Evolutionary conservation across 1,284 basidiomycete genomes (phyloP), one percentile per base, ranked within the genome.

Genomic region (Grifola frondosa): DNA sequence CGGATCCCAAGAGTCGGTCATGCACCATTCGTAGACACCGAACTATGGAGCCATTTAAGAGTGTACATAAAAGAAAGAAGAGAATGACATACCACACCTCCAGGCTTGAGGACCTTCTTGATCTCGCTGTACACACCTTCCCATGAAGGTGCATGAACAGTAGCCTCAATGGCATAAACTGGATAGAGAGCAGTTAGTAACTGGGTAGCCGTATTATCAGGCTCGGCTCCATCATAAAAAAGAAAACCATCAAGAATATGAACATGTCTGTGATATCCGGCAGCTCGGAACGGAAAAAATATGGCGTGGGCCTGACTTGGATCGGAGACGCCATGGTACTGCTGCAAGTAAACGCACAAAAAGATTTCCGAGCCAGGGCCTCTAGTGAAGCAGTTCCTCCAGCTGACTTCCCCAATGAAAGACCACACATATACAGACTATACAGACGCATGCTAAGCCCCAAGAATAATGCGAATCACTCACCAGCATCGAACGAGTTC

Each of bases 141-240:
- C 75, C 88, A 98, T 32, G 86, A 83, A 11, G 96, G 96, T 2
- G 96, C 95, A 64, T 99, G 96, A 45, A 91, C 89, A 19, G 97
- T 99, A 2, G 96, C 96, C 74, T 99, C 97, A 57, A 99, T 97
- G 37, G 96, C 96, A 62, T 97, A 98, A 23, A 94, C 91, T 85
- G 5, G 34, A 45, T 22, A 35, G 48, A 35, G n/a, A n/a, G n/a
- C n/a, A 30, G 23, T 28, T 24, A 34, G 30, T 32, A 24, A 40
- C 26, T 46, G 48, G 47, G 22, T 42, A 28, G 16, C 10, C 30
- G 7, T 5, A 1, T 10, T 28, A n/a, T 10, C n/a, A 28, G 26
- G n/a, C n/a, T n/a, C n/a, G n/a, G n/a, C n/a, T n/a, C n/a, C n/a
- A n/a, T n/a, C n/a, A n/a, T n/a, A n/a, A n/a, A n/a, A n/a, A n/a